These are phyloP conservation scores for Lactifluus hygrophoroides DNA, from an alignment of 768 basidiomycete genomes.

Conservation along the genomic window DNA sequence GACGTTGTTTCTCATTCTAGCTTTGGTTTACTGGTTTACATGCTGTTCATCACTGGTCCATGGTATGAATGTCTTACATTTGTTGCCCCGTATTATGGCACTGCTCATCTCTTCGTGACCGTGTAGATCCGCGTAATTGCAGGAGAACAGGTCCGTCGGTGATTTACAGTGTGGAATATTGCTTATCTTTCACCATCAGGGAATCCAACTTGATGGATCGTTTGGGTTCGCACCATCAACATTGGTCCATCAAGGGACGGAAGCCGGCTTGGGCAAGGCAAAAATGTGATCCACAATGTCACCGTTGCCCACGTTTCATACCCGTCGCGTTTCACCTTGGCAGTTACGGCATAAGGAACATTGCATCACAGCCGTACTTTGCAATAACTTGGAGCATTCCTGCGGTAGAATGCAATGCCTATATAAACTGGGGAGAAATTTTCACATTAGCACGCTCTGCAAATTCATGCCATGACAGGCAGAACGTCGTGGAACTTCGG, in stretches of 20 bases:
- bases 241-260: constrained; percentile 62
- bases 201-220: constrained; percentile 57
- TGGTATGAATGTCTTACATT: constrained; percentile 40
- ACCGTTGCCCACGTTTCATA: background rate
- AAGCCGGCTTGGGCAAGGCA: constrained; percentile 54
- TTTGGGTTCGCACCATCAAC: constrained; percentile 88
- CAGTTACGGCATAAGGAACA: too few species aligned
- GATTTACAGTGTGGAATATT: background rate
- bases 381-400: background rate
- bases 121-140: constrained; percentile 71
- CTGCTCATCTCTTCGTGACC: constrained; percentile 2
- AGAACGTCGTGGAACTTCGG: background rate
- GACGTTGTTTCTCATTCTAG: constrained; percentile 29
- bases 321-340: background rate
- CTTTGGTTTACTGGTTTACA: constrained; percentile 83
- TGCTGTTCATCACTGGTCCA: constrained; percentile 88
- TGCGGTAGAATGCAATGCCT: background rate
- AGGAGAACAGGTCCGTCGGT: constrained; percentile 59
- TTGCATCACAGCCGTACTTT: too few species aligned
- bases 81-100: background rate
- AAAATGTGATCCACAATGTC: constrained; percentile 39
- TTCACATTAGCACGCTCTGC: background rate
- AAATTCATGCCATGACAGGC: background rate
- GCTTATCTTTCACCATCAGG: constrained; percentile 32
- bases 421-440: background rate